These are phyloP conservation scores for Monilinia fructicola DNA, from an alignment of 2,329 filamentous ascomycete genomes.

Conservation along the genomic window DNA sequence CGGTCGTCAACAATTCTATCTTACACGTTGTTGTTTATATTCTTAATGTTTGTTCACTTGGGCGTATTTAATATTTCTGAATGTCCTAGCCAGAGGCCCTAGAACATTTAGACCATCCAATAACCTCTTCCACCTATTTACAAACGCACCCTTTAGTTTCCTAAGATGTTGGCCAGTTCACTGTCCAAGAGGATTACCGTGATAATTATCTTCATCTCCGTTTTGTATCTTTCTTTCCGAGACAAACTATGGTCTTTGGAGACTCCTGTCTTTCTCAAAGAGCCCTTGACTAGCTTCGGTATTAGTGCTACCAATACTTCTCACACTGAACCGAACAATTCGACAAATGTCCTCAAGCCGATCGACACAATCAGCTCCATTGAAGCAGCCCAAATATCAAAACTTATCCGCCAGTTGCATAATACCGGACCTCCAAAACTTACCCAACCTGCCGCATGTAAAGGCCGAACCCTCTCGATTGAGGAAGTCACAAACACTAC, in stretches of 20 bases:
- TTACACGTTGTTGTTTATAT: neutral
- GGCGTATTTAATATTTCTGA: neutral
- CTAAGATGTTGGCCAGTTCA: slow-evolving; percentile 13
- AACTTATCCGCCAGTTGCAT: slow-evolving; percentile 8
- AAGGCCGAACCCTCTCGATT: neutral
- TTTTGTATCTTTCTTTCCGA: slow-evolving; percentile 1
- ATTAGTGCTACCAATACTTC: slow-evolving; percentile 5
- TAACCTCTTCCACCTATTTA: neutral
- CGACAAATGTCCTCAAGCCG: too few species aligned
- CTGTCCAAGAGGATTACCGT: neutral
- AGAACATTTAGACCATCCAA: neutral
- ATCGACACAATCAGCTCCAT: too few species aligned
- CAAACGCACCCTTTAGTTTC: neutral
- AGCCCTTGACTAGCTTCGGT: neutral
- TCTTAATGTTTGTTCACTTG: neutral
- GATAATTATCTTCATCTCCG: neutral
- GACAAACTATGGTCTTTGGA: slow-evolving; percentile 15
- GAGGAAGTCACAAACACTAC: slow-evolving; percentile 11
- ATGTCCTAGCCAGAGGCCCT: neutral
- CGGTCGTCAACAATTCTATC: too few species aligned
- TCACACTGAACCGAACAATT: neutral
- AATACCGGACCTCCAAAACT: neutral
- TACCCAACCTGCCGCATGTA: neutral
- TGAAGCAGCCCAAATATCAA: neutral
- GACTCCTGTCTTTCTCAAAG: slow-evolving; percentile 7